A percentile compares a stretch with the other conserved stretches of the same genome.
Conservation (phyloP, 2,329 filamentous ascomycete genomes). For the Clonostachys solani region DNA sequence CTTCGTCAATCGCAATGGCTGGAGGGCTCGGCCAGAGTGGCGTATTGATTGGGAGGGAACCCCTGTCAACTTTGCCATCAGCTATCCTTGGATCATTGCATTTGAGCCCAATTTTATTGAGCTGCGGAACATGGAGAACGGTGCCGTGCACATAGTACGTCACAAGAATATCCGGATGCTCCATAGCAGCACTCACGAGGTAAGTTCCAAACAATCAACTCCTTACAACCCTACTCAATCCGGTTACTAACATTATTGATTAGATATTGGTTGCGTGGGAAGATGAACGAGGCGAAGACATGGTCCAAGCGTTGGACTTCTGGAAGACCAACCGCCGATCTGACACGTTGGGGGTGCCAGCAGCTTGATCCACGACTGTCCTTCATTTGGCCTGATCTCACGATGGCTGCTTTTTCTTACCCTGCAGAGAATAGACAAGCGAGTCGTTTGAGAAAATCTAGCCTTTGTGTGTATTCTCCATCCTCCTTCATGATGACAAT, state of each 20-base stretch:
- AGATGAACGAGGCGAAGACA: conserved; percentile 88
- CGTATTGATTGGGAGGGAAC: conserved; percentile 96
- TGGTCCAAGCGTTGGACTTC: conserved; percentile 94
- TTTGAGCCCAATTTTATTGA: conserved; percentile 98
- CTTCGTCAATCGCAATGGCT: conserved; percentile 98
- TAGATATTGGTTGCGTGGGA: conserved; percentile 98
- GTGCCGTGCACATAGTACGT: conserved; percentile 91
- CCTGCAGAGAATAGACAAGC: no score
- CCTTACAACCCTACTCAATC: background rate
- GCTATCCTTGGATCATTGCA: conserved; percentile 93
- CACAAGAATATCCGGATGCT: conserved; percentile 97
- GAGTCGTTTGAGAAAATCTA: no score
- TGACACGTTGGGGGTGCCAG: conserved; percentile 23
- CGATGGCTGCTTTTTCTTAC: no score
- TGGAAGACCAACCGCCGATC: conserved; percentile 68
- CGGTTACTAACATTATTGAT: conserved; percentile 6
- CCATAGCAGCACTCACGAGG: conserved; percentile 95
- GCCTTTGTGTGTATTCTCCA: no score
- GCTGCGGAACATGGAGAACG: conserved; percentile 90
- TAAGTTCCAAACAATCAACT: conserved; percentile 36
- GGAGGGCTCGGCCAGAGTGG: conserved; percentile 95
- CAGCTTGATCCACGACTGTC: conserved; percentile 1
- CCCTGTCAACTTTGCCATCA: conserved; percentile 87
- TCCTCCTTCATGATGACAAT: no score
- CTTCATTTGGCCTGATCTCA: no score